Evolutionary conservation across 2,329 filamentous ascomycete genomes (phyloP).

Genomic region (Lasiodiplodia sp.): DNA sequence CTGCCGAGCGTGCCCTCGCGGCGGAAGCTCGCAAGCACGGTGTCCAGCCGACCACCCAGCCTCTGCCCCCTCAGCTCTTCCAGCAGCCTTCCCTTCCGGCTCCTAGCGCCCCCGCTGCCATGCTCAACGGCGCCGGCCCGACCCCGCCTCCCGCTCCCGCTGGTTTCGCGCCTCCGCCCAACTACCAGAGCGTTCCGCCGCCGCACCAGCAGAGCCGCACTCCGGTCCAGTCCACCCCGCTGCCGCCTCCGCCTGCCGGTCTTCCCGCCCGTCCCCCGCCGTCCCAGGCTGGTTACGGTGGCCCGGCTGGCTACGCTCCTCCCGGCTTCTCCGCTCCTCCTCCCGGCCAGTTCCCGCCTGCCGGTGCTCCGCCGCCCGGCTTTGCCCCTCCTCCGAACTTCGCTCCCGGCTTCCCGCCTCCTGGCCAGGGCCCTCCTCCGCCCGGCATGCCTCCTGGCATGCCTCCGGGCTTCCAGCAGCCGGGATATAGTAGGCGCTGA

Average conservation of each 20-base stretch:
- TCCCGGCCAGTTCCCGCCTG: conserved; percentile 39
- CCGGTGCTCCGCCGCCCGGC: conserved; percentile 56
- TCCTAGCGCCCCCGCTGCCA: conserved; percentile 53
- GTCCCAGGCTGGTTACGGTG: conserved; percentile 71
- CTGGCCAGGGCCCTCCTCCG: conserved; percentile 23
- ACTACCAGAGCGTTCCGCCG: conserved; percentile 52
- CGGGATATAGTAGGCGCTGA: conserved; percentile 25
- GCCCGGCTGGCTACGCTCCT: conserved; percentile 63
- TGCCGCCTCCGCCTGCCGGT: conserved; percentile 66
- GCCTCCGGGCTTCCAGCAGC: conserved; percentile 34
- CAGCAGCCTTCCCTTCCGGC: conserved; percentile 41
- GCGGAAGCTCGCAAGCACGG: conserved; percentile 94
- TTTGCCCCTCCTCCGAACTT: conserved; percentile 46
- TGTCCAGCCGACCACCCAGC: conserved; percentile 80
- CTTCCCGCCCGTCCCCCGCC: conserved; percentile 75
- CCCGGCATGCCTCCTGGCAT: conserved; percentile 23
- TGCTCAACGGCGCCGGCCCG: conserved; percentile 49
- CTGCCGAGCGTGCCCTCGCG: conserved; percentile 89
- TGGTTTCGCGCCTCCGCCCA: conserved; percentile 30
- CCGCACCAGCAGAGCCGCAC: conserved; percentile 42
- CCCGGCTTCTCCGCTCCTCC: conserved; percentile 47
- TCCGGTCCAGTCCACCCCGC: conserved; percentile 50
- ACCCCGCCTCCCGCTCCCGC: conserved; percentile 46
- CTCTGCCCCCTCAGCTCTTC: conserved; percentile 77
- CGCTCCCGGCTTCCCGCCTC: conserved; percentile 31